Evolutionary conservation across 495 filamentous ascomycete species (phyloP), one percentile per base, ranked within the genome.

Genomic region (Polyplosphaeria fusca): DNA sequence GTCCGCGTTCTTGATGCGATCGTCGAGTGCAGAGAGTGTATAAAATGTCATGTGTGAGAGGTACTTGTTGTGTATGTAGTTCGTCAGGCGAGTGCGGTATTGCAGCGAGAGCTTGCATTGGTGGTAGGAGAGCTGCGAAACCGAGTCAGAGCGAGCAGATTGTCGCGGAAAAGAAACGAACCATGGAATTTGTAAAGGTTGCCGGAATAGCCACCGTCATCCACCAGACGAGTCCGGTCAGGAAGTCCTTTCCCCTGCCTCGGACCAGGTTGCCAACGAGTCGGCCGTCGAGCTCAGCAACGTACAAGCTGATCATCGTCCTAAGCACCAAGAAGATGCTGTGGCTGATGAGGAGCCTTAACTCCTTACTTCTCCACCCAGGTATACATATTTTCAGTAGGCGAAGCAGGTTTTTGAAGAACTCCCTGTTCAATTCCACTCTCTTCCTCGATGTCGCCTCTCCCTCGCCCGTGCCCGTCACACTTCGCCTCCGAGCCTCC

Each of bases 101-200:
- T 91, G 85, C 20, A 97, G 77, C 2, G 93, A 86, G 27, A 98
- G 83, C 67, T 92, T 90, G 72, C 91, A 92, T 74, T 98, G 93
- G 70, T 98, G 93, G 67, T 95, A 98, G 3, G 89, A 91, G n/a
- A 98, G 78, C 88, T 91, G 71, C 55, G 28, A 9, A 32, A n/a
- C n/a, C 26, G 23, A 37, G 44, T 35, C 30, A n/a, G 19, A 22
- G 43, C 16, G 7, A 5, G 32, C 13, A 43, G 27, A 52, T 18
- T 61, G 30, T 7, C 14, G 14, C 7, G 7, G 30, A 35, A 35
- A 14, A 35, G 30, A 14, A 4, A 73, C 86, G 68, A 69, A 94
- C 88, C 94, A 97, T 97, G 1, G 93, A 96, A 72, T 98, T 98
- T 22, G 93, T 98, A 63, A 97, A 98, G 0, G 94, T 96, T 16